Conservation (phyloP, 257 asterid species). For the Linderniella brevidens region DNA sequence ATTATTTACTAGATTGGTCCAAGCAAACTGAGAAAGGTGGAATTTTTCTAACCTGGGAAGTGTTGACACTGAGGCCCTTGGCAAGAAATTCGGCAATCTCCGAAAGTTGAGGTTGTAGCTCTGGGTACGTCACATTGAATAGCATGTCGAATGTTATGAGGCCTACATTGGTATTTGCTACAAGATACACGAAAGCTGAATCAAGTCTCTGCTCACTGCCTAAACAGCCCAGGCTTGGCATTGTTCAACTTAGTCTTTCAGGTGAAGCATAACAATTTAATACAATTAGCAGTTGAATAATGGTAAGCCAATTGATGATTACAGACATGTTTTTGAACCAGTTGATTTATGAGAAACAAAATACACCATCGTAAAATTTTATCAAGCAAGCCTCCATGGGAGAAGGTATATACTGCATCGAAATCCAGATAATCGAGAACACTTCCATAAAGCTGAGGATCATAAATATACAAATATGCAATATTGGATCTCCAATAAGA, state of each 20-base stretch:
- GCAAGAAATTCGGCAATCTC: conserved; percentile 51
- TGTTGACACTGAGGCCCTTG: conserved; percentile 36
- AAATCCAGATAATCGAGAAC: not conserved
- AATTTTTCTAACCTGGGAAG: conserved; percentile 62
- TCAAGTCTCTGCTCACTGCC: not conserved
- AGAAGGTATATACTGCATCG: not conserved
- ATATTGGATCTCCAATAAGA: too few relatives aligned
- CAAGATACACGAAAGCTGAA: conserved; percentile 14
- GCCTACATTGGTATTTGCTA: conserved; percentile 52
- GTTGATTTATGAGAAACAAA: too few relatives aligned
- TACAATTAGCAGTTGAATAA: too few relatives aligned
- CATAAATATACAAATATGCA: too few relatives aligned
- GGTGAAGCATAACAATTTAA: too few relatives aligned
- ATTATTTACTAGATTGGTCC: conserved; percentile 1
- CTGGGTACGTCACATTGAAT: conserved; percentile 37
- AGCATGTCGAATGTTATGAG: conserved; percentile 50
- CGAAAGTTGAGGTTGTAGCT: conserved; percentile 61
- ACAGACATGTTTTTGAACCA: too few relatives aligned
- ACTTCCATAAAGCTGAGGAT: too few relatives aligned
- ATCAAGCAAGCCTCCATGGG: not conserved
- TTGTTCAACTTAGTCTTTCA: not conserved
- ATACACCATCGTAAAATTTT: not conserved
- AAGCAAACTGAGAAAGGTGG: conserved; percentile 7
- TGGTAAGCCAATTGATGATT: too few relatives aligned
- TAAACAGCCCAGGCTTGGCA: not conserved